Conservation (phyloP, 768 basidiomycete genomes). For the Guyanaporus albipodus region DNA sequence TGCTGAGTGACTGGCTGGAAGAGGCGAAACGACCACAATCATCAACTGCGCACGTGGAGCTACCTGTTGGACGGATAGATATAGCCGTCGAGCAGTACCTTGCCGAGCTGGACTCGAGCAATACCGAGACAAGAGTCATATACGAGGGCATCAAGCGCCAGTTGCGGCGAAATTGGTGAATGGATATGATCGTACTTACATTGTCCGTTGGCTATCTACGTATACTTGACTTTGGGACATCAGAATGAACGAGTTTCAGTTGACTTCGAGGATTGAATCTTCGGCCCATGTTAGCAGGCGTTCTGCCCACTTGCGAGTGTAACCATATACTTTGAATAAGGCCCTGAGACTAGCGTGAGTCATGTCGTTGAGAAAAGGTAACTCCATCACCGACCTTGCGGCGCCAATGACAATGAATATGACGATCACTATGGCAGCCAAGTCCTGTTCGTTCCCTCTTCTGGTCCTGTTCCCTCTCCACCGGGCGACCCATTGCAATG, state of each 20-base stretch:
- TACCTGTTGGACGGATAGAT: slow-evolving; percentile 78
- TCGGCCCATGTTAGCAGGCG: slow-evolving; percentile 66
- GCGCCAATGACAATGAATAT: slow-evolving; percentile 59
- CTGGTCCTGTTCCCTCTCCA: slow-evolving; percentile 52
- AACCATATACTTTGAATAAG: slow-evolving; percentile 61
- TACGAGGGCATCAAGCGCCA: slow-evolving; percentile 74
- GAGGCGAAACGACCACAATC: slow-evolving; percentile 73
- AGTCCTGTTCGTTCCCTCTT: slow-evolving; percentile 55
- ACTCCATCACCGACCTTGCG: slow-evolving; percentile 45
- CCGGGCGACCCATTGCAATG: slow-evolving; percentile 67
- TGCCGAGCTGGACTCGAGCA: slow-evolving; percentile 58
- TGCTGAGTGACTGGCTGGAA: slow-evolving; percentile 78
- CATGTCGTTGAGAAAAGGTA: slow-evolving; percentile 1
- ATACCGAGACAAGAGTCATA: slow-evolving; percentile 55
- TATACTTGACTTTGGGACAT: slow-evolving; percentile 11
- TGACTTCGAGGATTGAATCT: slow-evolving; percentile 77
- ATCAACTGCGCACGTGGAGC: slow-evolving; percentile 55
- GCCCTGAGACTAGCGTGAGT: slow-evolving; percentile 44
- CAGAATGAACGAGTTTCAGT: slow-evolving; percentile 28
- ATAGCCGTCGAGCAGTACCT: slow-evolving; percentile 71
- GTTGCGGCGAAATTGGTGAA: slow-evolving; percentile 66
- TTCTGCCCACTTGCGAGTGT: slow-evolving; percentile 58
- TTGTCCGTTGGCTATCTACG: slow-evolving; percentile 12
- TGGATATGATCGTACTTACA: slow-evolving; percentile 10
- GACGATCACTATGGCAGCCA: slow-evolving; percentile 63